phyloP scores from a whole-genome alignment of 2,329 filamentous ascomycete genomes.

The Nemania sp. region DNA sequence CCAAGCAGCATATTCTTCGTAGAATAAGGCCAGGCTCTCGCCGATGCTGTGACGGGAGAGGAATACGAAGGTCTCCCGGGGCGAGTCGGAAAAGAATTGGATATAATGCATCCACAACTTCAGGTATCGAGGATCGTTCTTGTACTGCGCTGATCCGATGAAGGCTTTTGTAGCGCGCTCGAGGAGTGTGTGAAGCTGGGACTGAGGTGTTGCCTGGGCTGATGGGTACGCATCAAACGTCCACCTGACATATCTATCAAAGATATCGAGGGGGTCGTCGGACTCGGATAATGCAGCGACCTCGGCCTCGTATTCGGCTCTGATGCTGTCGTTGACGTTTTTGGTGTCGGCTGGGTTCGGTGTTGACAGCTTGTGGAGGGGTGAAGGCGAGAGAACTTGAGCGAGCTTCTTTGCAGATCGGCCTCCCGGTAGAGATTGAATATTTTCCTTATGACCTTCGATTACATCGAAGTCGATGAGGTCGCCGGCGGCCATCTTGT shows the following conservation, averaged over 20 bases:
- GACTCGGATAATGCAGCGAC: constrained; percentile 78
- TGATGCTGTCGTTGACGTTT: constrained; percentile 77
- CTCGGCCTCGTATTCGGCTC: constrained; percentile 86
- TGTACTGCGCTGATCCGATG: constrained; percentile 83
- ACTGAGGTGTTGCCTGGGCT: constrained; percentile 86
- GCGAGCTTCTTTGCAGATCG: constrained; percentile 88
- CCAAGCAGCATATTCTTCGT: constrained; percentile 96
- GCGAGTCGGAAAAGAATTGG: constrained; percentile 87
- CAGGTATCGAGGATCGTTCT: constrained; percentile 91
- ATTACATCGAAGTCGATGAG: constrained; percentile 85
- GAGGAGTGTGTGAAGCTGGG: constrained; percentile 84
- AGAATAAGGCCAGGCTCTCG: constrained; percentile 85
- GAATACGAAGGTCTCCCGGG: constrained; percentile 90
- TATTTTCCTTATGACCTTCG: constrained; percentile 97
- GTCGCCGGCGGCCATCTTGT: constrained; percentile 55
- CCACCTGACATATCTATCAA: constrained; percentile 97
- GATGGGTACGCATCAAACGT: constrained; percentile 93
- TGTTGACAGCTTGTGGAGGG: constrained; percentile 60
- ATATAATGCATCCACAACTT: constrained; percentile 96
- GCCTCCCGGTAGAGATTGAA: constrained; percentile 85
- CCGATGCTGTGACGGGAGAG: constrained; percentile 87
- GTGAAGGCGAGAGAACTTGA: constrained; percentile 74
- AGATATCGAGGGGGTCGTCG: constrained; percentile 93
- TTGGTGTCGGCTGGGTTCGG: constrained; percentile 73
- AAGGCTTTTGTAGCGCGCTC: constrained; percentile 94